Evolutionary conservation across 75 land plant species (phyloP).

Genomic region (Picea sitchensis): DNA sequence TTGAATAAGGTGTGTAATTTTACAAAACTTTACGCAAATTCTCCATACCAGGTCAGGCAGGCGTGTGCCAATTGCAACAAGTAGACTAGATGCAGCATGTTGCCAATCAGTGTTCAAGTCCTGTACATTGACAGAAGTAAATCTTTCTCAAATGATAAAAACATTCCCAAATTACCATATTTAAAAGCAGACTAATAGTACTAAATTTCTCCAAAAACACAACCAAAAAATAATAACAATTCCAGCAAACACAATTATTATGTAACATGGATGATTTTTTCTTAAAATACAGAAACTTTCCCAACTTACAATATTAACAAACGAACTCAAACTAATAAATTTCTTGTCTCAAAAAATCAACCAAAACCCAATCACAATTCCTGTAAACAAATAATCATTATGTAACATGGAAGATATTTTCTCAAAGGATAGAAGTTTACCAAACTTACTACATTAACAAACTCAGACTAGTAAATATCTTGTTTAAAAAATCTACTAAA

Average conservation of each 20-base stretch:
- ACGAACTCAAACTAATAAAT: no score
- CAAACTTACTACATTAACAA: no score
- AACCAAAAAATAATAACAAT: background rate
- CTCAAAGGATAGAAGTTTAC: no score
- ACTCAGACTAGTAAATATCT: background rate
- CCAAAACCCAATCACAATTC: no score
- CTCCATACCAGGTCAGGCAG: conserved; percentile 80
- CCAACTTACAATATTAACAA: no score
- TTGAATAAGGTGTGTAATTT: background rate
- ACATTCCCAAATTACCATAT: background rate
- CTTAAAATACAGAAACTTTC: no score
- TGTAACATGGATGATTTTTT: no score
- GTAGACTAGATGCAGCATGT: conserved; percentile 79
- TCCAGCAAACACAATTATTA: background rate
- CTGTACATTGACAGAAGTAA: conserved; percentile 29
- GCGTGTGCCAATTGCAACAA: conserved; percentile 88
- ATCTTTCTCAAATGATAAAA: background rate
- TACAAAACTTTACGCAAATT: background rate
- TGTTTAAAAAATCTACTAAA: background rate
- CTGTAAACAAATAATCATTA: no score
- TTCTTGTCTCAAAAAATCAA: no score
- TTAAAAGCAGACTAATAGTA: background rate
- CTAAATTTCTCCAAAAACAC: background rate
- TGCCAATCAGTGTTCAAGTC: conserved; percentile 85
- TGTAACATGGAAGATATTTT: no score